These are phyloP conservation scores for Leucosporidium yakuticum DNA, from an alignment of 768 basidiomycete species.

Conservation along the genomic window DNA sequence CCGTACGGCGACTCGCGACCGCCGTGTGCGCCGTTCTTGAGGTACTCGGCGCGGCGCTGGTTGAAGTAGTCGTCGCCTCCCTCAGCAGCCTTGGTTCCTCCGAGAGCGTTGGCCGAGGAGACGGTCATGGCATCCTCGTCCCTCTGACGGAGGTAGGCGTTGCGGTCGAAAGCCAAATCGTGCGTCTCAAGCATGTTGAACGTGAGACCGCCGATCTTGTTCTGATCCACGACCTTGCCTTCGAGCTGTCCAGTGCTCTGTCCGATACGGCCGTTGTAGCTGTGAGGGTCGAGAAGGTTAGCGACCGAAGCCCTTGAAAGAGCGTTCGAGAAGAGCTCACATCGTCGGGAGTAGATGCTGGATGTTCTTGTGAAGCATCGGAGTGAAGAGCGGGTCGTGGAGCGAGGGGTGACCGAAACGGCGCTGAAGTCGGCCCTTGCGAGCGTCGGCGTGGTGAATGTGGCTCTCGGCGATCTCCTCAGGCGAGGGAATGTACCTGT, in stretches of 20 bases:
- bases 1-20: neutral
- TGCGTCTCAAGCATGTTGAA: constrained; percentile 37
- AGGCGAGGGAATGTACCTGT: constrained; percentile 69
- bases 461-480: constrained; percentile 72
- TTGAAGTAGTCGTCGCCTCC: constrained; percentile 27
- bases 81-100: neutral
- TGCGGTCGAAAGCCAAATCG: constrained; percentile 45
- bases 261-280: constrained; percentile 33
- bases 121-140: constrained; percentile 34
- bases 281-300: neutral
- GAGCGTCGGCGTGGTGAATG: constrained; percentile 67
- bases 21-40: constrained; percentile 12
- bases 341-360: constrained; percentile 42
- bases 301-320: neutral
- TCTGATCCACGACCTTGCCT: constrained; percentile 24
- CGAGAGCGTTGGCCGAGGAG: constrained; percentile 19
- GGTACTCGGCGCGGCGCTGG: constrained; percentile 16
- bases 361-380: constrained; percentile 45
- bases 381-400: constrained; percentile 46
- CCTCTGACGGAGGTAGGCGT: constrained; percentile 25
- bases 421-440: constrained; percentile 69
- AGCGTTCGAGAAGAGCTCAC: neutral
- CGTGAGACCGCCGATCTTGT: constrained; percentile 26
- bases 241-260: constrained; percentile 23
- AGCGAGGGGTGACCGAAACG: constrained; percentile 94